Conservation (phyloP, 352 stramenopile species). For the Globisporangium megalacanthum region DNA sequence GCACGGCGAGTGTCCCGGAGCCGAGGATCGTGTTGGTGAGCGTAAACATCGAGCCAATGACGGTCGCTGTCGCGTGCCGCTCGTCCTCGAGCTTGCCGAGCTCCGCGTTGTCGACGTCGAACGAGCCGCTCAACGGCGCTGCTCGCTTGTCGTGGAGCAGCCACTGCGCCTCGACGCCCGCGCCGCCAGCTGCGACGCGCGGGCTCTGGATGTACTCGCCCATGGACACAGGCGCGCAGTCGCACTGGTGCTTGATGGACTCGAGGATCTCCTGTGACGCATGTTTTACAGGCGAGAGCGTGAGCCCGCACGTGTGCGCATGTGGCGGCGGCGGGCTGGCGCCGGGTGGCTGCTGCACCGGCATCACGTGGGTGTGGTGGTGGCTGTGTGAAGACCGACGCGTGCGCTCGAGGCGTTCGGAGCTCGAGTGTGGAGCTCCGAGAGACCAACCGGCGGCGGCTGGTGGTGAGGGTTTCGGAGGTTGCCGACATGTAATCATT, state of each 20-base stretch:
- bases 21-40: conserved; percentile 75
- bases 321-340: conserved; percentile 9
- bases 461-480: too few relatives aligned
- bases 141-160: conserved; percentile 24
- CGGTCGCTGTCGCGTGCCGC: conserved; percentile 34
- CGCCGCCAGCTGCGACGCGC: conserved; percentile 11
- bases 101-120: conserved; percentile 12
- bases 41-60: conserved; percentile 67
- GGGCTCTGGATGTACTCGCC: conserved; percentile 72
- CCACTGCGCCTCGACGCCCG: conserved; percentile 20
- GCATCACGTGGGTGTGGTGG: too few relatives aligned
- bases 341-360: background rate
- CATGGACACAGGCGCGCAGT: conserved; percentile 67
- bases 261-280: conserved; percentile 49
- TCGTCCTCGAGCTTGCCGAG: conserved; percentile 13
- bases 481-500: too few relatives aligned
- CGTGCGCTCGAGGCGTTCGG: too few relatives aligned
- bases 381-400: too few relatives aligned
- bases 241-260: conserved; percentile 57
- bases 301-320: conserved; percentile 32
- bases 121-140: conserved; percentile 5
- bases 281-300: conserved; percentile 28
- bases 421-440: too few relatives aligned
- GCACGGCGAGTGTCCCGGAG: conserved; percentile 64
- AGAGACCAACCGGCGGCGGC: too few relatives aligned